These are phyloP conservation scores for Zasmidium citrigriseum DNA, from an alignment of 2,329 filamentous ascomycete species.

Conservation along the genomic window DNA sequence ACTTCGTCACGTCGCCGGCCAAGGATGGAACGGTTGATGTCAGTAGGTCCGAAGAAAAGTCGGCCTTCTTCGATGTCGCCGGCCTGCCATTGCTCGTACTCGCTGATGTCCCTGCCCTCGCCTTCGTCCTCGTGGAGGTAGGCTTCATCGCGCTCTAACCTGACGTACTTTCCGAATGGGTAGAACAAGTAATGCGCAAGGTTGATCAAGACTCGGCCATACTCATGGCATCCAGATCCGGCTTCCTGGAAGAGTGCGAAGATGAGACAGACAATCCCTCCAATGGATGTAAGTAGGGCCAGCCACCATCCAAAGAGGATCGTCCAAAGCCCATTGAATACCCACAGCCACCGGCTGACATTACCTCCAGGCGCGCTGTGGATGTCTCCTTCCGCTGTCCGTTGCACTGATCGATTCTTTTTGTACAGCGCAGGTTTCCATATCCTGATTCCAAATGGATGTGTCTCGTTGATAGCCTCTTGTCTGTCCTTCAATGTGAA, in stretches of 20 bases:
- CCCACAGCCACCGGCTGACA: constrained; percentile 78
- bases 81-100: constrained; percentile 99
- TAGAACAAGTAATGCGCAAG: constrained; percentile 87
- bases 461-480: constrained; percentile 96
- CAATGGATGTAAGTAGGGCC: constrained; percentile 70
- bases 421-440: constrained; percentile 99
- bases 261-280: constrained; percentile 75
- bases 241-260: constrained; percentile 68
- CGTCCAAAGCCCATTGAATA: constrained; percentile 92
- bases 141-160: constrained; percentile 87
- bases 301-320: constrained; percentile 96
- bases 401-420: constrained; percentile 93
- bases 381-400: constrained; percentile 93
- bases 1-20: constrained; percentile 85
- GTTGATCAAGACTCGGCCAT: constrained; percentile 81
- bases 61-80: constrained; percentile 94
- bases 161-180: constrained; percentile 94
- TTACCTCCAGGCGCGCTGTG: constrained; percentile 89
- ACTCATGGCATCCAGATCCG: constrained; percentile 79
- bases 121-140: constrained; percentile 94
- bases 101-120: constrained; percentile 93
- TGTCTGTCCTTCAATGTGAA: constrained; percentile 97
- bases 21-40: constrained; percentile 71
- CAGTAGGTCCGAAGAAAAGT: constrained; percentile 86
- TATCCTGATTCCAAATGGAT: constrained; percentile 96